A percentile compares a stretch with the other conserved stretches of the same genome.
phyloP scores from a whole-genome alignment of 306 rosid species.

The Corylus heterophylla region DNA sequence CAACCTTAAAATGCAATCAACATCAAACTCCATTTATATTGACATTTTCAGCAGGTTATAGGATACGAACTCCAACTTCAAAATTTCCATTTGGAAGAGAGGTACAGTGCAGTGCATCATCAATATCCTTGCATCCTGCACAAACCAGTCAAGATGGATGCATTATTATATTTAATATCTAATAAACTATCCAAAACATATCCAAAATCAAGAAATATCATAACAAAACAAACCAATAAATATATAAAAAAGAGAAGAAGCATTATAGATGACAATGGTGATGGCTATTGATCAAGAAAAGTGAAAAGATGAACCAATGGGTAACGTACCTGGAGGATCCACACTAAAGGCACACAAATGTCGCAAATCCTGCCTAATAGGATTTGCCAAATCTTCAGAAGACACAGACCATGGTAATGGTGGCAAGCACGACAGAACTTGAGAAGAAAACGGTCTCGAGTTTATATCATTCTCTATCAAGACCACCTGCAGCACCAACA shows the following conservation, averaged over 20 bases:
- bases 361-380: conserved; percentile 83
- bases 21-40: background rate
- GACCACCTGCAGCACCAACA: conserved; percentile 68
- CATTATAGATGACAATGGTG: background rate
- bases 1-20: background rate
- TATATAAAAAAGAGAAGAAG: conserved; percentile 2
- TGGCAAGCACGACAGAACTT: conserved; percentile 93
- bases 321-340: conserved; percentile 89
- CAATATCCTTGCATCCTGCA: conserved; percentile 96
- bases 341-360: conserved; percentile 76
- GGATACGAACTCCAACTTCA: conserved; percentile 99
- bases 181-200: background rate
- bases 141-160: conserved; percentile 23
- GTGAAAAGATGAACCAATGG: background rate
- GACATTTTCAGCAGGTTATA: conserved; percentile 18
- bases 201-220: background rate
- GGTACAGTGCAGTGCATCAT: conserved; percentile 92
- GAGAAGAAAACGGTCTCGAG: conserved; percentile 87
- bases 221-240: conserved; percentile 6
- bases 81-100: conserved; percentile 95
- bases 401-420: conserved; percentile 95
- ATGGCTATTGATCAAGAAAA: background rate
- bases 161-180: background rate
- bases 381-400: conserved; percentile 70
- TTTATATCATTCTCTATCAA: conserved; percentile 97